Percentiles rank a stretch among this genome's conserved stretches.
These are phyloP conservation scores for Mucor saturninus DNA, from an alignment of 371 early-diverging fungal species.

Conservation along the genomic window DNA sequence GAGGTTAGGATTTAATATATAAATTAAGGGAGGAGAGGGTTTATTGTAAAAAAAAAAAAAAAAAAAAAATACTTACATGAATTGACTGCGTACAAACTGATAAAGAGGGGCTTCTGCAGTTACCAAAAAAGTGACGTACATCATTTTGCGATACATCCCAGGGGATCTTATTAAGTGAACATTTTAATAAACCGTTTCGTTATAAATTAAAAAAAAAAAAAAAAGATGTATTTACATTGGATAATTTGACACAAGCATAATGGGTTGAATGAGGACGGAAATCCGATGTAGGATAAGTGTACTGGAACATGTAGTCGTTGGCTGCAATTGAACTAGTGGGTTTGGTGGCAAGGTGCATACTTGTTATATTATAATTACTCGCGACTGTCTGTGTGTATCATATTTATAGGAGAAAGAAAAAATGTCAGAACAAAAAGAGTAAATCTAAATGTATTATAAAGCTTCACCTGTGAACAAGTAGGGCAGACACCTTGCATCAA, in stretches of 20 bases:
- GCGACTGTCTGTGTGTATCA: slow-evolving; percentile 6
- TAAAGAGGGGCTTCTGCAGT: slow-evolving; percentile 43
- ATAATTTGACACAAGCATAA: slow-evolving; percentile 48
- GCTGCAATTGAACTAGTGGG: slow-evolving; percentile 2
- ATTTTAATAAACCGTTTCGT: slow-evolving; percentile 1
- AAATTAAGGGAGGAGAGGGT: slow-evolving; percentile 1
- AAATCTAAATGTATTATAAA: neutral
- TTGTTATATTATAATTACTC: neutral
- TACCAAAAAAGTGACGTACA: slow-evolving; percentile 50
- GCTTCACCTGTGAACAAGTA: slow-evolving; percentile 25
- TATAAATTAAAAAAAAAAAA: neutral
- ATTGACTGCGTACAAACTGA: slow-evolving; percentile 54
- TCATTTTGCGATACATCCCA: slow-evolving; percentile 65
- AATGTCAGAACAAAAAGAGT: too few species aligned
- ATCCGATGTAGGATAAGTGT: too few species aligned
- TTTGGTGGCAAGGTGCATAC: slow-evolving; percentile 1
- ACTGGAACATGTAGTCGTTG: neutral
- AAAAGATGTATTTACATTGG: slow-evolving; percentile 35
- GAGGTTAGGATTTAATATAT: neutral
- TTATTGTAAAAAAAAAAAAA: neutral
- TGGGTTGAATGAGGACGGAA: neutral
- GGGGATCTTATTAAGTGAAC: slow-evolving; percentile 46
- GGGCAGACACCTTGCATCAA: slow-evolving; percentile 25
- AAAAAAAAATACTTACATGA: slow-evolving; percentile 37
- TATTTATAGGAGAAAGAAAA: neutral